These are phyloP conservation scores for Entomortierella lignicola DNA, from an alignment of 192 early-diverging fungal species.

Conservation along the genomic window DNA sequence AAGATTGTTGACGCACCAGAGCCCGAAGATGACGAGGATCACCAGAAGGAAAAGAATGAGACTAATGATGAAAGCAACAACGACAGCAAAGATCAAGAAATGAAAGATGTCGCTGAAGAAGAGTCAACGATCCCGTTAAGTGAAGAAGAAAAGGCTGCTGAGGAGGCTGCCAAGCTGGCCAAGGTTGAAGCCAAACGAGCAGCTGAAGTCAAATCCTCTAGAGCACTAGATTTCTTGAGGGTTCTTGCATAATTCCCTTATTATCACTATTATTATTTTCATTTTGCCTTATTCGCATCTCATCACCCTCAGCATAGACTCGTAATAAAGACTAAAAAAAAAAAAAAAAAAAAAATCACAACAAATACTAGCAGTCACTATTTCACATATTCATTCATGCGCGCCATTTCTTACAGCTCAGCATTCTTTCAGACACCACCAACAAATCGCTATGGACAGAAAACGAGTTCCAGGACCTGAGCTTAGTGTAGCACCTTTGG, in stretches of 20 bases:
- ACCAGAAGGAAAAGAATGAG: neutral
- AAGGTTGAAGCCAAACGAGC: slow-evolving; percentile 41
- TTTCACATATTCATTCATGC: neutral
- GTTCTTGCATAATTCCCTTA: slow-evolving; percentile 24
- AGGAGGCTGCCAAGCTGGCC: slow-evolving; percentile 22
- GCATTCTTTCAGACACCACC: neutral
- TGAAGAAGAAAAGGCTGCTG: slow-evolving; percentile 48
- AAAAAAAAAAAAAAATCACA: slow-evolving; percentile 1
- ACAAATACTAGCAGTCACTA: neutral
- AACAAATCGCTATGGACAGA: slow-evolving; percentile 52
- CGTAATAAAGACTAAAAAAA: neutral
- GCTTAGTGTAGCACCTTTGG: slow-evolving; percentile 59
- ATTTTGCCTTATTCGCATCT: neutral
- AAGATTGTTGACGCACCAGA: slow-evolving; percentile 52
- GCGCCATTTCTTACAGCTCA: neutral
- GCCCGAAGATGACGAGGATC: slow-evolving; percentile 14
- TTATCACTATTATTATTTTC: neutral
- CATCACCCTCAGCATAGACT: neutral
- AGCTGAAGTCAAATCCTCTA: slow-evolving; percentile 34
- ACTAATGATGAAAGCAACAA: neutral
- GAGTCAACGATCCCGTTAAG: slow-evolving; percentile 43
- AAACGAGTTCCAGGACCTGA: slow-evolving; percentile 67
- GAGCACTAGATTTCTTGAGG: slow-evolving; percentile 38
- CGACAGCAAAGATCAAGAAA: slow-evolving; percentile 23
- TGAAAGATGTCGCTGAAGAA: slow-evolving; percentile 24